Base-by-base conservation (phyloP, 495 filamentous ascomycete species). In the Aspergillus ostianus region DNA sequence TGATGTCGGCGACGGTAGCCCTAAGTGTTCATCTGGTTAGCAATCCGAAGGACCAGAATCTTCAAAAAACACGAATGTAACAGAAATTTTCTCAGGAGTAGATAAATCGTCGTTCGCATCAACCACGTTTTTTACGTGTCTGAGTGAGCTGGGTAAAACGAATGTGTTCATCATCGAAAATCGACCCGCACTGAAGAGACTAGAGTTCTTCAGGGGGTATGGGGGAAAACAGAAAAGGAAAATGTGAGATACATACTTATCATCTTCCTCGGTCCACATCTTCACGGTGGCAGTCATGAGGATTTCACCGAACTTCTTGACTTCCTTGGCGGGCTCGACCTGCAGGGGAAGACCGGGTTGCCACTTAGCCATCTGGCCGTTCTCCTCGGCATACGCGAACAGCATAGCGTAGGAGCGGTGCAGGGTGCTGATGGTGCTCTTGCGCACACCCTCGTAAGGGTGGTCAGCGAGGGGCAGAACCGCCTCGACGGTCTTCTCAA, bases 141-240 rank as follows among this genome's bases (percentile, higher is more conserved):
- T 88, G 89, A 96, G 93, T 97, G 93, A 97, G 92, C 92, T 97
- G 92, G 92, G 93, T 93, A 89, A 91, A 94, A 90, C 91, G 90
- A 85, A 74, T 74, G 75, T 74, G 76, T 60, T 96, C 91, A 96
- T 98, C 92, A 93, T 92, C 72, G 65, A 67, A 72, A 64, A 21
- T 21, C 20, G 36, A 23, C 21, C 17, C 13, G 21, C 20, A 12
- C 10, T 26, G 55, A 41, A 48, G 19, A 26, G 6, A 3, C 36
- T 52, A 19, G 20, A 36, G 19, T 21, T 46, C 19, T 58, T 9
- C 46, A 32, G 51, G 41, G 69, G 67, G 19, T 58, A 29, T 44
- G 15, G 7, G 51, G 61, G 27, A 60, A 61, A 57, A 56, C 36
- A 44, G 59, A 55, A 48, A 66, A 54, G 58, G 60, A 62, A 67